These are phyloP conservation scores for Talaromyces sp. DNA, from an alignment of 2,329 filamentous ascomycete species.

Conservation along the genomic window DNA sequence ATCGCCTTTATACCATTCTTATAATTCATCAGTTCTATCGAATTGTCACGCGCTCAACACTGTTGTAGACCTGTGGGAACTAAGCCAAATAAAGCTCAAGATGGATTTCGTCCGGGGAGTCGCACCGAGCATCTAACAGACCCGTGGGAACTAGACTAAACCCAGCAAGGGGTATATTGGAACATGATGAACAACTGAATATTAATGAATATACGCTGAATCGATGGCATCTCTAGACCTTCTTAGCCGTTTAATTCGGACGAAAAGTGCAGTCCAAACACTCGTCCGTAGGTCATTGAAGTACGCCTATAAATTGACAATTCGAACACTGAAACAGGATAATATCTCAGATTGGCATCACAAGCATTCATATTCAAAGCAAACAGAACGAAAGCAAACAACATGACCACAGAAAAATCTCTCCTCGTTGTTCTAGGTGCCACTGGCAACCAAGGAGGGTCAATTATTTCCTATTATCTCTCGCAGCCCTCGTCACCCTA, in stretches of 20 bases:
- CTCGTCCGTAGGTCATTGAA: not conserved
- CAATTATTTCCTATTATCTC: conserved; percentile 1
- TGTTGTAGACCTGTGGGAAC: not conserved
- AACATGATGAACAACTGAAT: not conserved
- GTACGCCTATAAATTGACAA: not conserved
- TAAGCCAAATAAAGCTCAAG: not conserved
- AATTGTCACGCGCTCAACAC: not conserved
- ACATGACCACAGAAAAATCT: not conserved
- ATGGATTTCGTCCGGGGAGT: not conserved
- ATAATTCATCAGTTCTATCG: no score
- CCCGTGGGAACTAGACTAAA: conserved; percentile 2
- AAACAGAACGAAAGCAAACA: no score
- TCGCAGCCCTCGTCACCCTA: conserved; percentile 20
- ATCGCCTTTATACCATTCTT: no score
- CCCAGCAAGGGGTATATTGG: not conserved
- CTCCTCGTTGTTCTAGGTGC: conserved; percentile 55
- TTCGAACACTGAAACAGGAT: no score
- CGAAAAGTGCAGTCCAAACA: not conserved
- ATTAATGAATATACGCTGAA: not conserved
- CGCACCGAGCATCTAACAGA: not conserved
- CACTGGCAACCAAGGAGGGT: conserved; percentile 46
- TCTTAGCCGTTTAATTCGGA: not conserved
- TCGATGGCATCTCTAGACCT: not conserved
- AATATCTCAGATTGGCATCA: no score
- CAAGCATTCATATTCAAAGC: no score